Evolutionary conservation across 139 green algal genomes (phyloP).

Genomic region (Ostreobium quekettii): DNA sequence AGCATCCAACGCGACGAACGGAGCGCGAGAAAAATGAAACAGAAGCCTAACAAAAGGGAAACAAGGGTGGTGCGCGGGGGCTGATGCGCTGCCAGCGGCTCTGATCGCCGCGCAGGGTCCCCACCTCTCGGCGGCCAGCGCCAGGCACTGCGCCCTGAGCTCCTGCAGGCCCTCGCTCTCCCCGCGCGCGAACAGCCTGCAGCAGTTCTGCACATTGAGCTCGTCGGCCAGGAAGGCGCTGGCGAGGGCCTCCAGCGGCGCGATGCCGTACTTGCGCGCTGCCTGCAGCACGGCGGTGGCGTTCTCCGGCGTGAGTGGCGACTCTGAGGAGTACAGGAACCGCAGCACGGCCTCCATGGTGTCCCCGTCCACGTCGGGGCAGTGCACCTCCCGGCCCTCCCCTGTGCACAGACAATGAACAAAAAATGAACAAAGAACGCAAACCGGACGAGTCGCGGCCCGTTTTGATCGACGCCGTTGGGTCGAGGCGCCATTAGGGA

Average conservation of each 20-base stretch:
- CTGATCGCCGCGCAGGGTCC: no score
- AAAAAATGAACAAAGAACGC: background rate
- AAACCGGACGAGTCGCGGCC: background rate
- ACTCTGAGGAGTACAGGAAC: background rate
- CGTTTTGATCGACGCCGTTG: no score
- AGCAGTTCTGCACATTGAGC: background rate
- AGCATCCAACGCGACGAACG: no score
- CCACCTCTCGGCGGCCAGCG: background rate
- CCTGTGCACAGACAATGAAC: background rate
- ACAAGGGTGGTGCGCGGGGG: no score
- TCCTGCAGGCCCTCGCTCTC: background rate
- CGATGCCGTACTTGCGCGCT: background rate
- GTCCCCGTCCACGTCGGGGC: background rate
- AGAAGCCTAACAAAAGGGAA: no score
- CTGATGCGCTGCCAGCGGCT: no score
- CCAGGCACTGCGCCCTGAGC: background rate
- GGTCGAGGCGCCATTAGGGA: no score
- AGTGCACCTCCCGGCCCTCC: background rate
- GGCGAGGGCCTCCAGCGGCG: background rate
- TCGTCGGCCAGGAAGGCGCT: background rate
- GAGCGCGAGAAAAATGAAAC: no score
- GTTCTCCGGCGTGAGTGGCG: background rate
- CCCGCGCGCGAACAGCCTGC: background rate
- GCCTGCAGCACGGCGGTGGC: background rate
- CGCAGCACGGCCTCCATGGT: background rate